Base-by-base conservation (phyloP, 2,329 filamentous ascomycete species). In the Apiospora saccharicola region DNA sequence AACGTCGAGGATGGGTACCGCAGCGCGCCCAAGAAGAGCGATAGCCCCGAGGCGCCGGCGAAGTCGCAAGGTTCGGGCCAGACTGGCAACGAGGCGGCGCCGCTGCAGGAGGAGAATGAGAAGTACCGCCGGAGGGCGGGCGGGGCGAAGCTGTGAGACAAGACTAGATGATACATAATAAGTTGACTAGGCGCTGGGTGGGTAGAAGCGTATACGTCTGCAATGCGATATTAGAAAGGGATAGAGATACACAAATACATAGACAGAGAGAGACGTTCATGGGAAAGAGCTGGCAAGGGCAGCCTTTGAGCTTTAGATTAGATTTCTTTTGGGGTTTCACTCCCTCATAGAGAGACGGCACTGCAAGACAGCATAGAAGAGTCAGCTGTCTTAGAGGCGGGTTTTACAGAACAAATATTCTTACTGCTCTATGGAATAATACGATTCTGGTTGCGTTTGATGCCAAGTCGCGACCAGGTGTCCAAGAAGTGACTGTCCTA, bases 1-100 rank as follows among this genome's bases (percentile, higher is more conserved):
- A 90, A 90, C 76, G 79, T 83, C 68, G 83, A 85, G 75, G 89
- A 86, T n/a, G 76, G 75, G 8, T 67, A 83, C 24, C 89, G 87
- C 0, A 82, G 77, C 12, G 80, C 91, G 61, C 80, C 83, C 46
- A 90, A 91, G 77, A 81, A 84, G 16, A 89, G 90, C 74, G 90
- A 90, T 74, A 68, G 73, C 49, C 74, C 81, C 79, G 75, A 82
- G 79, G 46, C 79, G 73, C 73, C 80, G 73, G 69, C 73, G 47
- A 70, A 79, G 78, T 77, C 78, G 74, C 72, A 83, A 77, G 77
- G 77, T 19, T 70, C 75, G 34, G 72, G 75, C 13, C 77, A 77
- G 68, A 47, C 74, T n/a, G 77, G 80, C 10, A 81, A 81, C 71
- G 84, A 86, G 78, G 83, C 82, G 4, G 81, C 80, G 51, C 80